Evolutionary conservation across 208 protist species (phyloP).

Genomic region (Leishmania guyanensis): DNA sequence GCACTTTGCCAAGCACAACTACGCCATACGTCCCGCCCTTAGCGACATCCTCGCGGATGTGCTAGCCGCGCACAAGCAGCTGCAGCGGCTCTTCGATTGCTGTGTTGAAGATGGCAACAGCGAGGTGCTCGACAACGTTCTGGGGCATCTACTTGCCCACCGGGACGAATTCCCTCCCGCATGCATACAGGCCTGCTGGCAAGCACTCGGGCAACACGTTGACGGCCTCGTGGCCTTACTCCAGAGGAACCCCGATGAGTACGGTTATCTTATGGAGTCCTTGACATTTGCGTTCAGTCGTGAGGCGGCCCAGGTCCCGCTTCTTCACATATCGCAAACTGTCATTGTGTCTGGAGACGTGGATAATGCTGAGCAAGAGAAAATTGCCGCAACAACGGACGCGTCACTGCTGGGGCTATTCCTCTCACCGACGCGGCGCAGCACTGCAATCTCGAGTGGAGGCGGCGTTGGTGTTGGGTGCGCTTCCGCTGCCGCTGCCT

Average conservation of each 20-base stretch:
- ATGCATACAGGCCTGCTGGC: conserved; percentile 59
- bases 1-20: conserved; percentile 47
- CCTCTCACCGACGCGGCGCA: neutral
- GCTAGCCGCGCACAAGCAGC: conserved; percentile 45
- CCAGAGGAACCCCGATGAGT: conserved; percentile 47
- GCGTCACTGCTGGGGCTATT: too few species aligned
- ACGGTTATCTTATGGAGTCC: conserved; percentile 62
- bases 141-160: conserved; percentile 58
- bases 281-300: conserved; percentile 55
- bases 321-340: conserved; percentile 48
- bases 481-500: neutral
- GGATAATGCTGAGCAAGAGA: neutral
- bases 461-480: neutral
- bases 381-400: neutral
- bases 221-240: conserved; percentile 60
- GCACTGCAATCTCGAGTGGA: neutral
- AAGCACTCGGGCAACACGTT: conserved; percentile 40
- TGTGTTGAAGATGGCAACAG: conserved; percentile 32
- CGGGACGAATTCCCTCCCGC: conserved; percentile 44
- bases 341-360: neutral
- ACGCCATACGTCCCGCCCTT: conserved; percentile 45
- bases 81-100: conserved; percentile 33
- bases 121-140: conserved; percentile 46
- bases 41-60: conserved; percentile 54
- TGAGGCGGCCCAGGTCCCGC: conserved; percentile 47